Evolutionary conservation across 2,329 filamentous ascomycete species (phyloP), one percentile per base, ranked within the genome.

Genomic region (Aspergillus costaricaensis): DNA sequence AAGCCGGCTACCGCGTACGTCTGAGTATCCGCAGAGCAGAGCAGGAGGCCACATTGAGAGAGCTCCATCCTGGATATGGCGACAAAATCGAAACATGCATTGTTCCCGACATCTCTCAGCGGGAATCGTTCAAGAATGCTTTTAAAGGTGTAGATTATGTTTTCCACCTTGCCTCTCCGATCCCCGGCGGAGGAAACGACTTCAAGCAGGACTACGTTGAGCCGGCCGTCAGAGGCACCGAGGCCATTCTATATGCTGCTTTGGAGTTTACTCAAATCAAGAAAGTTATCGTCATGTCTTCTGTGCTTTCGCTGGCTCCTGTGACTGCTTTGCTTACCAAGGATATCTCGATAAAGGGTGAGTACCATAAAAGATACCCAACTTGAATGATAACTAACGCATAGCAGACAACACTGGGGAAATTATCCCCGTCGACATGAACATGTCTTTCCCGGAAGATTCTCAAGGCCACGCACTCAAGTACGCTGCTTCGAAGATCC

Each of bases 111-210:
- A 57, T 70, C 6, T 58, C 65, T 0, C 32, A 52, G 6, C 17
- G 50, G 1, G 59, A 57, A 2, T 53, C 52, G 3, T 65, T 66
- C n/a, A 57, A 58, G 1, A 36, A 36, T 1, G 61, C 57, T 3
- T 57, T 70, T 1, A 25, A 64, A 1, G 61, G 52, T 2, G 65
- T 68, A 1, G 58, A 68, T 4, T 65, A 62, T 48, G 48, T 69
- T 21, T 49, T 70, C 38, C 68, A 70, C 41, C 38, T 70, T 15
- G 68, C 68, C 2, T 68, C 65, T 2, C 68, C 68, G 1, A 36
- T 65, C 21, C 53, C 64, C 1, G 58, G 56, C 1, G 47, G 10
- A 1, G 62, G 61, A 5, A 19, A 57, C 12, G 57, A 65, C 39
- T 48, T 62, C 14, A n/a, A 55, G 17, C 21, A 25, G 14, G 52